Evolutionary conservation across 1,284 basidiomycete genomes (phyloP), one percentile per base, ranked within the genome.

Genomic region (Puccinia hordei): DNA sequence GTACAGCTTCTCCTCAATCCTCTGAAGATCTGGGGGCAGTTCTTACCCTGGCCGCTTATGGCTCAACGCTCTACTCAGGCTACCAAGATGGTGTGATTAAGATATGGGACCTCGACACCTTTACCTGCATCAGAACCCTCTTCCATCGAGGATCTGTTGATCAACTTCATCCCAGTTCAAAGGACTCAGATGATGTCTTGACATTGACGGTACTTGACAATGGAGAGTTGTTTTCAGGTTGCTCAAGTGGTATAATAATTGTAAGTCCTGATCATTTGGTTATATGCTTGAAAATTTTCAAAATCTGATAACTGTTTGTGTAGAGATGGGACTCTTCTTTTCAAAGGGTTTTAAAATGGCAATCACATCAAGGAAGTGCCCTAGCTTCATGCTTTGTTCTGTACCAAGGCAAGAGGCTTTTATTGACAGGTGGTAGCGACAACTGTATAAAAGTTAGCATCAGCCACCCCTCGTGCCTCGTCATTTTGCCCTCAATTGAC

Each of bases 381-480:
- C 41, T 80, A 35, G 72, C 79, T 74, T 80, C 79, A 8, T 73
- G 71, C 51, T 73, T 66, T 35, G 73, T 61, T n/a, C 51, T 68
- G 15, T 30, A 66, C 41, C 69, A 74, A 44, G 79, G 71, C 4
- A 80, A 80, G 72, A 63, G 61, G 49, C 53, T 81, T 38, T 49
- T 74, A 17, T 61, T 81, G 8, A 76, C 66, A 4, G 69, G 82
- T 79, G 84, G 84, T 24, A 84, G 86, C 27, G 87, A 87, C 82
- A 86, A 86, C 59, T 81, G 82, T 27, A 82, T 87, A 78, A 86
- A 86, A 75, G 83, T 87, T 3, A 83, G 77, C 27, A 46, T 13
- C 13, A 94, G 95, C 85, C 96, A 94, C 0, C 91, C 90, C 81
- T 92, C 93, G 0, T 87, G 93, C 51, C 91, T 98, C 17, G 88